Evolutionary conservation across 2,329 filamentous ascomycete genomes (phyloP), one percentile per base, ranked within the genome.

Genomic region (Cladobotryum mycophilum): DNA sequence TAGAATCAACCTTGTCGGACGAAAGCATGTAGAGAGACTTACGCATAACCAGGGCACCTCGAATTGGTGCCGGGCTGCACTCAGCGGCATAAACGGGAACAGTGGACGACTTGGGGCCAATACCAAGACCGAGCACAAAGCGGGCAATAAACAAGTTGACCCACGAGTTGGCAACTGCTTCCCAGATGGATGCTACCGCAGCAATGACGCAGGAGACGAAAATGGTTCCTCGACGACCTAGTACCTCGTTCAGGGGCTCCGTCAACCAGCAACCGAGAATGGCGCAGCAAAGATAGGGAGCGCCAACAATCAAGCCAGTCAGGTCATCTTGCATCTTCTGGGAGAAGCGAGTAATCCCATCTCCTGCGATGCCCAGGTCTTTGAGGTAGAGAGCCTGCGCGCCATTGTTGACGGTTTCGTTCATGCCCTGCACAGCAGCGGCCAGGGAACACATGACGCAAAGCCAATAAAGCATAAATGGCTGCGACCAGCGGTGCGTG

Each of bases 11-110:
- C 5, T 30, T 2, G 7, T 14, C 13, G 17, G 22, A 6, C 11
- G 8, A 4, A 40, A n/a, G 5, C 20, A 30, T 3, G 9, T 30
- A 30, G 8, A 30, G 18, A 35, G 7, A 41, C 49, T 48, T 22
- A 52, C 49, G 49, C 87, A 92, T 91, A 55, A 89, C 86, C 9
- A 92, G 72, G 11, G 84, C 86, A 56, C 86, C 85, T 56, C 85
- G 79, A 47, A 89, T 82, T 5, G 72, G 62, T 2, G 84, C 80
- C 0, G 85, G 85, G 0, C 82, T 77, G 43, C 80, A 85, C 63
- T 89, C 86, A 1, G 86, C 85, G 1, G 84, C 81, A 59, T 88
- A 90, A 42, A 90, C 80, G 0, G 87, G 86, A 0, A 84, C 79
- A 1, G 75, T 81, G 5, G 75, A 76, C 12, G 79, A 78, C 61